A percentile compares a stretch with the other conserved stretches of the same genome.
phyloP scores from a whole-genome alignment of 2,329 filamentous ascomycete genomes.

The Neofusicoccum laricinum region DNA sequence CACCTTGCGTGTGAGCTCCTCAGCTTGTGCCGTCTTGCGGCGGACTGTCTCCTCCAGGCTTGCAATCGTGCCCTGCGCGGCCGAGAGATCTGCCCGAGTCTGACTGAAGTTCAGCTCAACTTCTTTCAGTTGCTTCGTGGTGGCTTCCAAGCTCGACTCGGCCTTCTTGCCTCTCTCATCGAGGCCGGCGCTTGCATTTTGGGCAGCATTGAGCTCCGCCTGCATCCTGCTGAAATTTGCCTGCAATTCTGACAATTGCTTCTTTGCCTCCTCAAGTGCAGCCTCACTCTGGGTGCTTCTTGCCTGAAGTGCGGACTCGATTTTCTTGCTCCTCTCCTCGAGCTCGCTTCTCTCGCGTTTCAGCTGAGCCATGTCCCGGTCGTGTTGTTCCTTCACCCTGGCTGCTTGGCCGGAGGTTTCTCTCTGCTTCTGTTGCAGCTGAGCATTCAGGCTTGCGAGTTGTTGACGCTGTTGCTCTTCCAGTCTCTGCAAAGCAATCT shows the following conservation, averaged over 20 bases:
- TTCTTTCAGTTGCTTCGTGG: constrained; percentile 14
- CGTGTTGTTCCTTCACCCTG: constrained; percentile 33
- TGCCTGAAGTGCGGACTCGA: constrained; percentile 25
- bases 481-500: constrained; percentile 35
- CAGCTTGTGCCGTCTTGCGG: constrained; percentile 10
- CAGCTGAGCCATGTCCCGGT: constrained; percentile 30
- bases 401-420: constrained; percentile 27
- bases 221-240: constrained; percentile 36
- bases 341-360: constrained; percentile 26
- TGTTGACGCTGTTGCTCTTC: constrained; percentile 50
- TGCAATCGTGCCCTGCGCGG: constrained; percentile 17
- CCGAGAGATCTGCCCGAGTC: not conserved
- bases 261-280: constrained; percentile 8
- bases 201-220: constrained; percentile 18
- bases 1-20: constrained; percentile 17
- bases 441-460: constrained; percentile 33
- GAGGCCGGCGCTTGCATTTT: constrained; percentile 16
- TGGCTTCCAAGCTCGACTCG: constrained; percentile 6
- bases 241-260: constrained; percentile 42
- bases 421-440: constrained; percentile 30
- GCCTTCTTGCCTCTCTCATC: constrained; percentile 14
- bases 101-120: constrained; percentile 12
- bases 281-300: constrained; percentile 19
- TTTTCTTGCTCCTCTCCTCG: constrained; percentile 24
- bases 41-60: constrained; percentile 22